Evolutionary conservation across 306 rosid genomes (phyloP).

Genomic region (Vigna angularis): DNA sequence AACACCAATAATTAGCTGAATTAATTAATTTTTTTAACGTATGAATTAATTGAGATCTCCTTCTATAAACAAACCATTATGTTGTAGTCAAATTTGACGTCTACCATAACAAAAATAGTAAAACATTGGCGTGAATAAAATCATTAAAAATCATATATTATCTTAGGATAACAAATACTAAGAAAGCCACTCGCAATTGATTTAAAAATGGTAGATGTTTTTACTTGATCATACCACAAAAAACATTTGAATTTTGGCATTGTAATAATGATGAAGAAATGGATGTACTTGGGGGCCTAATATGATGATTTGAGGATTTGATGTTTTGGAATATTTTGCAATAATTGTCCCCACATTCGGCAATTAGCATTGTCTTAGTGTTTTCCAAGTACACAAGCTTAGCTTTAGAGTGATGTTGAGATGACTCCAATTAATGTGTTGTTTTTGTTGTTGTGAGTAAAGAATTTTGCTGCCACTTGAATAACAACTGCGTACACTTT

Average conservation of each 20-base stretch:
- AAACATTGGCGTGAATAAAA: too few species aligned
- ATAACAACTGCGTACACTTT: not conserved
- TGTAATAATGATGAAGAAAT: slow-evolving; percentile 18
- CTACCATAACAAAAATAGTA: not conserved
- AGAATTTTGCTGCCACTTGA: not conserved
- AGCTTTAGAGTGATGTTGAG: slow-evolving; percentile 35
- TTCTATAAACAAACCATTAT: not conserved
- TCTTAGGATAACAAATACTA: not conserved
- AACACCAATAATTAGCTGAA: not conserved
- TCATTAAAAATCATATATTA: not conserved
- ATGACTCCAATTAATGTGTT: slow-evolving; percentile 21
- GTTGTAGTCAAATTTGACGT: not conserved
- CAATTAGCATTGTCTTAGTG: slow-evolving; percentile 39
- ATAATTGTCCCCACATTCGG: slow-evolving; percentile 31
- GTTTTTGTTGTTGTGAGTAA: not conserved
- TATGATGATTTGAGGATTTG: slow-evolving; percentile 35
- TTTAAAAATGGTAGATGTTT: not conserved
- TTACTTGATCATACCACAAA: not conserved
- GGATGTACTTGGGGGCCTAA: slow-evolving; percentile 11
- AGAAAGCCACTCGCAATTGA: not conserved
- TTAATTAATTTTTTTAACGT: not conserved
- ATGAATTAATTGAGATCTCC: not conserved
- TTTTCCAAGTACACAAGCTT: not conserved
- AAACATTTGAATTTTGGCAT: not conserved
- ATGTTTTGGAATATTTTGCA: slow-evolving; percentile 44